phyloP scores from a whole-genome alignment of 805 yeast genomes.

The Saturnispora besseyi region DNA sequence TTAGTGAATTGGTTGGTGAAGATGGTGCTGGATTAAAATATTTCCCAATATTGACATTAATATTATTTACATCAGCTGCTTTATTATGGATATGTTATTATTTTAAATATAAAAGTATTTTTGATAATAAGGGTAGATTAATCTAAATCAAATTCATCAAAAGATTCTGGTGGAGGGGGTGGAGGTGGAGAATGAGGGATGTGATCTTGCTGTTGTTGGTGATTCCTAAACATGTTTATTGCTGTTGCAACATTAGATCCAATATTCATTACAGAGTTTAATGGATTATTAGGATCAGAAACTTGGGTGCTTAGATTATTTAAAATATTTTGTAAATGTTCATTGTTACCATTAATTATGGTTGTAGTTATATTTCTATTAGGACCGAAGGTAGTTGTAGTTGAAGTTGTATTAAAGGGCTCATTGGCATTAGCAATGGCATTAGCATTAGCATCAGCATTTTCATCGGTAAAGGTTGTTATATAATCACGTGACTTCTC shows the following conservation, averaged over 20 bases:
- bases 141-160: neutral
- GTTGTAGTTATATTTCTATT: neutral
- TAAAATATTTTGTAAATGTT: neutral
- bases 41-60: slow-evolving; percentile 22
- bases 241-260: slow-evolving; percentile 4
- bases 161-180: neutral
- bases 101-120: slow-evolving; percentile 11
- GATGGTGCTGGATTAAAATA: slow-evolving; percentile 26
- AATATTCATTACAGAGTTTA: neutral
- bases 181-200: neutral
- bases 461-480: neutral
- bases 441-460: neutral
- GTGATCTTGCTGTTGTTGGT: neutral
- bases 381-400: neutral
- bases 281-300: neutral
- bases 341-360: neutral
- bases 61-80: slow-evolving; percentile 19
- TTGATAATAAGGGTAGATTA: slow-evolving; percentile 16
- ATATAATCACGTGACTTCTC: no score
- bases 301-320: neutral
- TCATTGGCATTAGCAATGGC: neutral
- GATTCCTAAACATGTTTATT: neutral
- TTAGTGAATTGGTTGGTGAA: slow-evolving; percentile 25
- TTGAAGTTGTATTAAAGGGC: neutral
- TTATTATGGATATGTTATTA: slow-evolving; percentile 24